A percentile compares a stretch with the other conserved stretches of the same genome.
Evolutionary conservation across 192 early-diverging fungal genomes (phyloP).

Genomic region (Coemansia sp.): DNA sequence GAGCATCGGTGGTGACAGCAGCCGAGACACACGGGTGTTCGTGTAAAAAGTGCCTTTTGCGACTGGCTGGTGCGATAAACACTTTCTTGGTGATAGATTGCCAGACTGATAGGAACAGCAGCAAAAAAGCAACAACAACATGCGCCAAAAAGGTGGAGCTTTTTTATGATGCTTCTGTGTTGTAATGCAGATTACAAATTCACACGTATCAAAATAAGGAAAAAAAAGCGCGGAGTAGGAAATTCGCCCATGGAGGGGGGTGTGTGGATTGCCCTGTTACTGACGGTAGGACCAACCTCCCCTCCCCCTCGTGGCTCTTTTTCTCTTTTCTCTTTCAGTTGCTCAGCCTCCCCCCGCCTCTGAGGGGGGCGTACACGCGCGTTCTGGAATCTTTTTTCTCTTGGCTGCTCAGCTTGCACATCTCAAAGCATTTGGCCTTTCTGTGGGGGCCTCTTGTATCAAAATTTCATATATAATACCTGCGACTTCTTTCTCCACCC

Average conservation of each 20-base stretch:
- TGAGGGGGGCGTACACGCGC: constrained; percentile 10
- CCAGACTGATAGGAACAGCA: constrained; percentile 1
- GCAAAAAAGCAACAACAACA: neutral
- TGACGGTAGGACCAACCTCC: neutral
- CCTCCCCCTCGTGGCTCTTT: neutral
- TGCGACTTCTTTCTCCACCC: neutral
- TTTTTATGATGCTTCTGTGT: neutral
- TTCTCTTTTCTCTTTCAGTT: neutral
- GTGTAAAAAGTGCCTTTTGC: neutral
- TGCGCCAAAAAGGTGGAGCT: neutral
- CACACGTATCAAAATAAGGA: constrained; percentile 1
- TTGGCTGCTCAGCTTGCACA: neutral
- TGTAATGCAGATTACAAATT: neutral
- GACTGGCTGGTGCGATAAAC: neutral
- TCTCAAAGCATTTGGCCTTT: neutral
- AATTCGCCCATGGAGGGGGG: constrained; percentile 4
- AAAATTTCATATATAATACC: constrained; percentile 7
- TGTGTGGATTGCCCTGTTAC: neutral
- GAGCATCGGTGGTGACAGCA: neutral
- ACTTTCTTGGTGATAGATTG: neutral
- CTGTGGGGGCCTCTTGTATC: neutral
- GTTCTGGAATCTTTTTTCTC: constrained; percentile 4
- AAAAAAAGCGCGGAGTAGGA: constrained; percentile 11
- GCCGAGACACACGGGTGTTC: too few relatives aligned
- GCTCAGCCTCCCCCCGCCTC: constrained; percentile 1